Evolutionary conservation across 2,329 filamentous ascomycete genomes (phyloP), one percentile per base, ranked within the genome.

Genomic region (Cladophialophora carrionii): DNA sequence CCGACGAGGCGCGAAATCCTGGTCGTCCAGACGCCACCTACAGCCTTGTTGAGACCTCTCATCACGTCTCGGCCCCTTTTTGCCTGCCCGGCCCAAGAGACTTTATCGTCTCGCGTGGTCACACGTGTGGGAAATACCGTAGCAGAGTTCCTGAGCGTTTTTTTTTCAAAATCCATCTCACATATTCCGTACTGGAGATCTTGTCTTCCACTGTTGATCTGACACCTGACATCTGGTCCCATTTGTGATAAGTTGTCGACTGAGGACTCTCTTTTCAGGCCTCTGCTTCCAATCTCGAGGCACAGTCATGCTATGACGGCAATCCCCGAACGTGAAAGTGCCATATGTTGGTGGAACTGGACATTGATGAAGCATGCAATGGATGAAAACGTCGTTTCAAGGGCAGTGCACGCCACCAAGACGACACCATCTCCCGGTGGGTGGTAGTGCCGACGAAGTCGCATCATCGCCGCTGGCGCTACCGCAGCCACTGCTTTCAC

Each of bases 1-100:
- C 20, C 48, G 57, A 60, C 20, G 31, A 60, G 57, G 57, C 57
- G 57, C 52, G 48, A 37, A 52, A 41, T 43, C 48, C 57, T 60
- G 32, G 57, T 54, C 34, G 48, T 34, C 51, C 24, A 37, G 34
- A 37, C 59, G 59, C 59, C 59, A 61, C 59, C n/a, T 12, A 6
- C 54, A 9, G 31, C 54, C 54, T 26, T 24, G 52, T 29, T 29
- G 4, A n/a, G n/a, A 55, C 52, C 20, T 29, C 20, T 32, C 34
- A 24, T 4, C 14, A 43, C 9, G 37, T 43, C 22, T 55, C 59
- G 55, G 59, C 59, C 51, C 43, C 48, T n/a, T 14, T 55, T n/a
- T 14, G 29, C 52, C 22, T 20, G 31, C n/a, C 29, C 2, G 10
- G 10, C 29, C n/a, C 29, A 31, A n/a, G 29, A 54, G 24, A 22